A percentile compares a stretch with the other conserved stretches of the same genome.
Conservation (phyloP, 306 rosid genomes). For the Begonia loranthoides region DNA sequence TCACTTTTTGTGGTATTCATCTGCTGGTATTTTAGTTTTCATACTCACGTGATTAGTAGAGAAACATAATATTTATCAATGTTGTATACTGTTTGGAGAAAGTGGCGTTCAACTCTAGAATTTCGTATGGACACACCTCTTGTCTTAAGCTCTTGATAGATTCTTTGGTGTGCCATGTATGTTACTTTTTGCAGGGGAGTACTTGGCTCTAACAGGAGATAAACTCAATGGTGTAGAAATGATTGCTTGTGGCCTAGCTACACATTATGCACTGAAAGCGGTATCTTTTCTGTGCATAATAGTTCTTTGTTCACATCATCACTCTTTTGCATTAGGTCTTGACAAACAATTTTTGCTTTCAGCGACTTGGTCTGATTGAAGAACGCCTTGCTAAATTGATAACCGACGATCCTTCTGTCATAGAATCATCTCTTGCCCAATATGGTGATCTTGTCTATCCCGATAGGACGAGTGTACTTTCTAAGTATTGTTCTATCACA, state of each 20-base stretch:
- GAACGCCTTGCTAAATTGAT: slow-evolving; percentile 74
- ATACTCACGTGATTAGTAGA: no score
- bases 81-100: no score
- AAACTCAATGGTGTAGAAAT: slow-evolving; percentile 93
- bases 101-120: no score
- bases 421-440: slow-evolving; percentile 69
- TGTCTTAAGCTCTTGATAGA: neutral
- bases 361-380: slow-evolving; percentile 70
- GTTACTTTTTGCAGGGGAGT: slow-evolving; percentile 56
- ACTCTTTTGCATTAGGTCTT: slow-evolving; percentile 10
- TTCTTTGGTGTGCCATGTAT: neutral
- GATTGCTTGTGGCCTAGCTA: slow-evolving; percentile 91
- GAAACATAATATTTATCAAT: no score
- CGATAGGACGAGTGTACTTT: slow-evolving; percentile 51
- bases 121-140: no score
- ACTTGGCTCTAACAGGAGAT: slow-evolving; percentile 92
- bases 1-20: neutral
- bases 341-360: slow-evolving; percentile 19
- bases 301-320: slow-evolving; percentile 5
- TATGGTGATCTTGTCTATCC: slow-evolving; percentile 88
- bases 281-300: slow-evolving; percentile 31
- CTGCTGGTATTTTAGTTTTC: neutral
- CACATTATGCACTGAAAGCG: slow-evolving; percentile 59
- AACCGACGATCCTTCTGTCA: slow-evolving; percentile 69
- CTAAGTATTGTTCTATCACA: slow-evolving; percentile 42